phyloP scores from a whole-genome alignment of 108 stramenopile genomes.

The Discostella pseudostelligera region DNA sequence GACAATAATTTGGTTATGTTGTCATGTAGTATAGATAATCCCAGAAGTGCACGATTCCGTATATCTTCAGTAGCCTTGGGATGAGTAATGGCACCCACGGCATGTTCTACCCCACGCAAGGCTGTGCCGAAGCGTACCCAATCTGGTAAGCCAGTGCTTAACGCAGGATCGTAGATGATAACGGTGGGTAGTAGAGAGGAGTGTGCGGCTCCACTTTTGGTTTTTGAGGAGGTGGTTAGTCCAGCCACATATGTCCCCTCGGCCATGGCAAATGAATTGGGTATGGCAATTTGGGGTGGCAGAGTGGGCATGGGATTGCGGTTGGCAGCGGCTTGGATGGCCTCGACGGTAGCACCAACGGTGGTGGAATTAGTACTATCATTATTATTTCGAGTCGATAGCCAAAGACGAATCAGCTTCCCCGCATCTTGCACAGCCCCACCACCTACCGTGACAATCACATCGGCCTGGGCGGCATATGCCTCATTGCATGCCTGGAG shows the following conservation, averaged over 20 bases:
- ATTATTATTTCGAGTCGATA: constrained; percentile 8
- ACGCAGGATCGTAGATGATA: constrained; percentile 23
- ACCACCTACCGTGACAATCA: constrained; percentile 31
- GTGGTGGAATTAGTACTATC: neutral
- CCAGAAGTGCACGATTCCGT: constrained; percentile 10
- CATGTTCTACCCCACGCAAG: constrained; percentile 33
- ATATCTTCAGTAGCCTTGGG: constrained; percentile 28
- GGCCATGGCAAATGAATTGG: constrained; percentile 44
- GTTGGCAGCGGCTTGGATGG: constrained; percentile 9
- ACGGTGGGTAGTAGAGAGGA: constrained; percentile 22
- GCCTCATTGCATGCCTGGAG: constrained; percentile 33
- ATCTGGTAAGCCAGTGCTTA: constrained; percentile 31
- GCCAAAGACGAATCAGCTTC: constrained; percentile 37
- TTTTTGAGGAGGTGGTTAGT: constrained; percentile 21
- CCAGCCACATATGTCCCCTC: constrained; percentile 42
- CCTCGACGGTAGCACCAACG: constrained; percentile 14
- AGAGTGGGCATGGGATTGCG: constrained; percentile 30
- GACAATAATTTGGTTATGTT: constrained; percentile 2
- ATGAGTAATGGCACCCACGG: constrained; percentile 34
- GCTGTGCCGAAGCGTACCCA: constrained; percentile 39
- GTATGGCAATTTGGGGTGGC: constrained; percentile 37
- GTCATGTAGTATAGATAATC: constrained; percentile 13
- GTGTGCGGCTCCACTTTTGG: constrained; percentile 29
- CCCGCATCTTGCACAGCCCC: constrained; percentile 43
- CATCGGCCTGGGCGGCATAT: constrained; percentile 18